Evolutionary conservation across 2,329 filamentous ascomycete species (phyloP).

Genomic region (Xylariaceae sp.): DNA sequence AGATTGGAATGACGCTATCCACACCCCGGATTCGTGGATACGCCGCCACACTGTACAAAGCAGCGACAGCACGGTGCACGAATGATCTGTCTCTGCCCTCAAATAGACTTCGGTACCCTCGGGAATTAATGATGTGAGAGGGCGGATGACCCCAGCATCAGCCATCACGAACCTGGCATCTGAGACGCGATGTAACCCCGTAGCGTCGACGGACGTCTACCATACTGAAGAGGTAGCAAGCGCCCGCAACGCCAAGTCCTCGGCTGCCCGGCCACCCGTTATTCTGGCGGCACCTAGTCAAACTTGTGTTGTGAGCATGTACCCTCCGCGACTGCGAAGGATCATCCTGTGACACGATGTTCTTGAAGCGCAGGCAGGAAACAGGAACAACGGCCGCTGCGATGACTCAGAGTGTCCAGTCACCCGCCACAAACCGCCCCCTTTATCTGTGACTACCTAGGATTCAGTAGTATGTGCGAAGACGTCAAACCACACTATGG

Average conservation of each 20-base stretch:
- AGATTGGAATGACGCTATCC: background rate
- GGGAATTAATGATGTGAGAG: slow-evolving; percentile 9
- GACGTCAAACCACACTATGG: no score
- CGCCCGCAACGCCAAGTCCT: slow-evolving; percentile 1
- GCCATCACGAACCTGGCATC: slow-evolving; percentile 15
- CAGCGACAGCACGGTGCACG: background rate
- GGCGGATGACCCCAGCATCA: slow-evolving; percentile 12
- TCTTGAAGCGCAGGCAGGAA: background rate
- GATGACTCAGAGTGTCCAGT: slow-evolving; percentile 11
- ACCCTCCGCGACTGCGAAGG: slow-evolving; percentile 1
- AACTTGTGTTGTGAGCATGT: background rate
- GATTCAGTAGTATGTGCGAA: background rate
- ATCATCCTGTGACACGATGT: slow-evolving; percentile 4
- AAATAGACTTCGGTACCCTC: slow-evolving; percentile 16
- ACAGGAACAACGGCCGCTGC: background rate
- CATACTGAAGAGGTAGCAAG: slow-evolving; percentile 5
- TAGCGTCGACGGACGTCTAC: slow-evolving; percentile 10
- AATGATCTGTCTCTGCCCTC: background rate
- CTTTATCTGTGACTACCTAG: background rate
- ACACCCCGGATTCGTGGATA: background rate
- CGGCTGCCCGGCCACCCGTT: slow-evolving; percentile 11
- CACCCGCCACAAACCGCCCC: slow-evolving; percentile 9
- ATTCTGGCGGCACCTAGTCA: background rate
- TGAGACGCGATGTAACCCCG: slow-evolving; percentile 20
- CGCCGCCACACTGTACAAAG: background rate